Evolutionary conservation across 1,139 yeast species (phyloP), one percentile per base, ranked within the genome.

Genomic region (Saccharomyces hybrid): DNA sequence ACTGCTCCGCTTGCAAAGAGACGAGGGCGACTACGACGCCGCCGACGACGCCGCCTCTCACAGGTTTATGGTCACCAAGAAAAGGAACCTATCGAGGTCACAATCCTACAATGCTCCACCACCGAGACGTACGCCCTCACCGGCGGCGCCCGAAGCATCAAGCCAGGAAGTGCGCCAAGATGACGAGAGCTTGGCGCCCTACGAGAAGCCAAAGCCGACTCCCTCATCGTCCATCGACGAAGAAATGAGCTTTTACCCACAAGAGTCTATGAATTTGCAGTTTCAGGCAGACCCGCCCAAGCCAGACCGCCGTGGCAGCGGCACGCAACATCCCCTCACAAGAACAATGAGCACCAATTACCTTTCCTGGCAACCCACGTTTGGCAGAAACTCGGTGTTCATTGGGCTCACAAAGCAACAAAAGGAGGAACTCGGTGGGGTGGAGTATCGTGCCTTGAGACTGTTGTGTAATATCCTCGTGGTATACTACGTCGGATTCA

Each of bases 391-490:
- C 69, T 91, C 98, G 1, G 86, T 90, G 0, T 91, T 93, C 73
- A 87, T 88, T 3, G 85, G 85, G 29, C 71, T 93, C 54, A 83
- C 88, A 2, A 89, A 83, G 28, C 85, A 81, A 26, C 98, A 93
- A 68, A 88, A 89, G 64, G 95, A 86, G 56, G 99, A 93, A 67
- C 73, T 93, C 47, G 99, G 99, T 28, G 99, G 98, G 49, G 96
- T 93, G 8, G 99, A 93, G 66, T 93, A 93, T 65, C 79, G 97
- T 50, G 89, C 98, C 0, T 78, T 88, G 54, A 88, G 88, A 65
- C 72, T 89, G 8, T 73, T 93, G 55, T 82, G 88, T 53, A 80
- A 79, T 61, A 80, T 93, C 48, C 73, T 91, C 25, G 67, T 83
- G 1, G 53, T 67, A 1, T 91, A 88, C 68, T 89, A 86, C 64